Evolutionary conservation across 768 basidiomycete genomes (phyloP).

Genomic region (Dioszegia hungarica): DNA sequence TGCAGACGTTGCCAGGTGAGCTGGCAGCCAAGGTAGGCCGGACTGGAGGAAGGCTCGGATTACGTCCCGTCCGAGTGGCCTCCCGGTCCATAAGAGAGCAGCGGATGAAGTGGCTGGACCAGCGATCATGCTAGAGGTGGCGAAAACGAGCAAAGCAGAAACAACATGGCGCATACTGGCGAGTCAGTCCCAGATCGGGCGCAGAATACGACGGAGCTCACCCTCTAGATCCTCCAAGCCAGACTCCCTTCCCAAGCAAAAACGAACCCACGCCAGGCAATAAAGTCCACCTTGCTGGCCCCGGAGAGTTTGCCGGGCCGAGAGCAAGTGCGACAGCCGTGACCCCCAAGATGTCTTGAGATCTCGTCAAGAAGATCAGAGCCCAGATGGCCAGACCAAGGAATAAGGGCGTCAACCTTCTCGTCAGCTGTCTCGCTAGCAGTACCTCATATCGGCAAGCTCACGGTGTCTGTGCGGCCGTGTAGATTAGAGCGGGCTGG

Average conservation of each 20-base stretch:
- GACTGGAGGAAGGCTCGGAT: no score
- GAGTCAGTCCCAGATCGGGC: no score
- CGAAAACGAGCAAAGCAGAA: no score
- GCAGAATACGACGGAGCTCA: no score
- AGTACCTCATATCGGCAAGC: neutral
- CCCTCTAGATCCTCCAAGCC: neutral
- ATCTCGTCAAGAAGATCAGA: slow-evolving; percentile 64
- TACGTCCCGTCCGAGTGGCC: no score
- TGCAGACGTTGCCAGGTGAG: no score
- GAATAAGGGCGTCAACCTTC: slow-evolving; percentile 80
- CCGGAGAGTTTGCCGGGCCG: slow-evolving; percentile 16
- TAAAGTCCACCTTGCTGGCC: neutral
- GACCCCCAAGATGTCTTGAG: slow-evolving; percentile 69
- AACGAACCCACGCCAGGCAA: neutral
- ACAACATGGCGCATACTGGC: no score
- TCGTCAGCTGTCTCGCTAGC: neutral
- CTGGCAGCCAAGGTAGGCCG: no score
- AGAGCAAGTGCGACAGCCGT: slow-evolving; percentile 76
- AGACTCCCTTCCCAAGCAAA: neutral
- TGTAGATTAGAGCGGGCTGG: slow-evolving; percentile 56
- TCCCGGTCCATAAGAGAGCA: no score
- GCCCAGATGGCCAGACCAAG: slow-evolving; percentile 58
- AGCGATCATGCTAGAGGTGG: no score
- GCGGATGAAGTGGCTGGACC: no score
- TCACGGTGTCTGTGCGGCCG: neutral